Conservation (phyloP, 2,329 filamentous ascomycete species). For the Tolypocladium album region DNA sequence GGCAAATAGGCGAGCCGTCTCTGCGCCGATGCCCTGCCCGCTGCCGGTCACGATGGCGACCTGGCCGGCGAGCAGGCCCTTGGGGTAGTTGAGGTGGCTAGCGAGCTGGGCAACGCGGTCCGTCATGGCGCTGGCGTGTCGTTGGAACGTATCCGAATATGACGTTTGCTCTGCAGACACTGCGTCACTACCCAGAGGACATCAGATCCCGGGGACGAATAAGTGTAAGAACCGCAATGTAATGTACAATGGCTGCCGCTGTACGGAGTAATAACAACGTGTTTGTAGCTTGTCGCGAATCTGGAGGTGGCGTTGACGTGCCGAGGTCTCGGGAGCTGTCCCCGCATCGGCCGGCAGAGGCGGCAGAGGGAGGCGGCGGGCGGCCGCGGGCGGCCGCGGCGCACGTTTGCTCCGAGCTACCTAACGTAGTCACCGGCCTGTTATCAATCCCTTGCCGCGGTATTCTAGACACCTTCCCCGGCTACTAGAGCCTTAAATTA, state of each 20-base stretch:
- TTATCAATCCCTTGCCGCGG: too few relatives aligned
- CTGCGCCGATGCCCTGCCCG: slow-evolving; percentile 81
- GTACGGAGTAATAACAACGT: too few relatives aligned
- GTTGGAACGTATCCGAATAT: background rate
- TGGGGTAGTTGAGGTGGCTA: slow-evolving; percentile 71
- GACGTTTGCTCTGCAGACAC: background rate
- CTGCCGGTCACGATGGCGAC: slow-evolving; percentile 81
- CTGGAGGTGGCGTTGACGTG: background rate
- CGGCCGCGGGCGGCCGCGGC: too few relatives aligned
- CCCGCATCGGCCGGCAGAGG: background rate
- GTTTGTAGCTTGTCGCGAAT: background rate
- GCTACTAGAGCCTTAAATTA: too few relatives aligned
- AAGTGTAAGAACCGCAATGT: background rate
- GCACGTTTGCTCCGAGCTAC: background rate
- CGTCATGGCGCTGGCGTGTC: slow-evolving; percentile 24
- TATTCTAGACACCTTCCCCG: too few relatives aligned
- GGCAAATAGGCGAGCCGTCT: slow-evolving; percentile 70
- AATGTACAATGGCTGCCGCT: background rate
- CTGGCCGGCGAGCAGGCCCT: slow-evolving; percentile 68
- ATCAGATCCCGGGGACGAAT: background rate
- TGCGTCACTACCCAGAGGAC: background rate
- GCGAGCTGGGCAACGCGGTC: slow-evolving; percentile 61
- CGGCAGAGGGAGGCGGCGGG: background rate
- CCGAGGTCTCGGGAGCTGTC: background rate
- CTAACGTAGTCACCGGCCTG: too few relatives aligned